These are phyloP conservation scores for Neurospora africana DNA, from an alignment of 495 filamentous ascomycete species.

Conservation along the genomic window DNA sequence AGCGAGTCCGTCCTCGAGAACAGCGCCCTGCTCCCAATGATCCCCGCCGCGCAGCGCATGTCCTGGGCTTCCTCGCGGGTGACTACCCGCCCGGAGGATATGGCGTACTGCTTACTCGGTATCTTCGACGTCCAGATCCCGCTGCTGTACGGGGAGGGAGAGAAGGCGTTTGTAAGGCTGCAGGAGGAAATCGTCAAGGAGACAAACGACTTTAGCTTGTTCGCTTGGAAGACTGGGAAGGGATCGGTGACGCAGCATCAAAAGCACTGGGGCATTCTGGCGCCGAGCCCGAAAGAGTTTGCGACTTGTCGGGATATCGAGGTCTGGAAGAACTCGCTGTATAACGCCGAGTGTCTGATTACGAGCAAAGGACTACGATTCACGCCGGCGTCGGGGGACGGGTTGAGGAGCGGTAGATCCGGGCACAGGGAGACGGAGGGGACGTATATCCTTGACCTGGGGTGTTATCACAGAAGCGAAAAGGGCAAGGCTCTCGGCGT, in stretches of 20 bases:
- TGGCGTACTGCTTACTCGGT: slow-evolving; percentile 20
- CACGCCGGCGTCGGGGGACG: slow-evolving; percentile 3
- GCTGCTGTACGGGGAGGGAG: slow-evolving; percentile 12
- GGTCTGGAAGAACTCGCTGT: slow-evolving; percentile 5
- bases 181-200: slow-evolving; percentile 14
- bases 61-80: slow-evolving; percentile 13
- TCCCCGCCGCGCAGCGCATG: slow-evolving; percentile 14
- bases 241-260: not conserved
- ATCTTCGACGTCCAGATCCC: slow-evolving; percentile 17
- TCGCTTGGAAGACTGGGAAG: slow-evolving; percentile 4
- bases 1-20: slow-evolving; percentile 2
- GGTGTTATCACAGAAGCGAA: slow-evolving; percentile 1
- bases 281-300: slow-evolving; percentile 5
- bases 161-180: slow-evolving; percentile 10
- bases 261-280: slow-evolving; percentile 8
- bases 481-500: slow-evolving; percentile 5
- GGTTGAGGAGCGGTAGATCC: not conserved
- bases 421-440: not conserved
- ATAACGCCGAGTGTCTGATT: slow-evolving; percentile 9
- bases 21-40: not conserved
- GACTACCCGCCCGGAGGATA: slow-evolving; percentile 14
- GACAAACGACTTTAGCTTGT: slow-evolving; percentile 6
- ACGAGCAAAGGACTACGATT: slow-evolving; percentile 11
- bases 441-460: slow-evolving; percentile 11
- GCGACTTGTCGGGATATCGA: not conserved